Base-by-base conservation (phyloP, 148 eudicot genomes). In the Nepenthes mirabilis region DNA sequence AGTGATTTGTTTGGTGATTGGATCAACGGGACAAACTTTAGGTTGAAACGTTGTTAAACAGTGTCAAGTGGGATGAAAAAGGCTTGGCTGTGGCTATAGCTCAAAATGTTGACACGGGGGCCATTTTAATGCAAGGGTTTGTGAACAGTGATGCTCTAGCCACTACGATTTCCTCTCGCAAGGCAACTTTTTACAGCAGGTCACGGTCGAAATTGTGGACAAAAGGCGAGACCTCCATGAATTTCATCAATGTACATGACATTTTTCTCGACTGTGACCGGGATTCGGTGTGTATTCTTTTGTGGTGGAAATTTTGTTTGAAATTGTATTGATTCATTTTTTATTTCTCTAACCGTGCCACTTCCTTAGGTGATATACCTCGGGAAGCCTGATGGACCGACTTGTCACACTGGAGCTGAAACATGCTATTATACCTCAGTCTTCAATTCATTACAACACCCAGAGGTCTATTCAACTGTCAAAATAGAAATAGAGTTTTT, bases 1-100 rank as follows among this genome's bases (percentile, higher is more conserved):
- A 7, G 2, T 33, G 11, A 55, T 55, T 55, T 55, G 54, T 32
- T 65, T 12, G 54, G 34, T 78, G 43, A 78, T 65, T 40, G 45
- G 54, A 52, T 34, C 37, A 47, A 45, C 67, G 68, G 74, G 70
- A 68, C 54, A 61, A 77, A 63, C 64, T 75, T 54, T 80, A 93
- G 96, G 85, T 93, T 74, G 85, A 79, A 75, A 73, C 75, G 55
- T 74, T 93, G 70, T 71, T 93, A 71, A 85, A 88, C 79, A 75
- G 78, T 77, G 79, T 93, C 70, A 93, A 93, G 79, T 93, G 98
- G 98, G 98, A 93, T 67, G 96, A 88, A 43, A 93, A 93, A 70
- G 98, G 98, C 59, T 82, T 93, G 83, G 98, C 95, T n/a, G 98
- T 93, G 72, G 98, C 89, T 58, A 93, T 93, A 68, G 98, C 98